These are phyloP conservation scores for Pythium rhizo-oryzae DNA, from an alignment of 352 stramenopile genomes.

Conservation along the genomic window DNA sequence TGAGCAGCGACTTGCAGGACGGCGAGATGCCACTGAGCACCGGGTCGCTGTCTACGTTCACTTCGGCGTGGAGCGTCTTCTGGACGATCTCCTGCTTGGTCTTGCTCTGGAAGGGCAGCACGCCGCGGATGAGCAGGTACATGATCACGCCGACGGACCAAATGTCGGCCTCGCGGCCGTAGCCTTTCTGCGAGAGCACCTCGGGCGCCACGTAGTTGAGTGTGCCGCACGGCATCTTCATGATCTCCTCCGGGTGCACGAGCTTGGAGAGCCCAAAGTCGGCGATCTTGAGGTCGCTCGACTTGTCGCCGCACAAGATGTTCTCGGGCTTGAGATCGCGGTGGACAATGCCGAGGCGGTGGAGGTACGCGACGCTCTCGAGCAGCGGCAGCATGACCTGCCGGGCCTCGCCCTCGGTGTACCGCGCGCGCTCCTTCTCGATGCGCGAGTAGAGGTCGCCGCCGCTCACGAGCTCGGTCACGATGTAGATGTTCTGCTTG, in stretches of 20 bases:
- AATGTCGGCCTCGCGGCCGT: constrained; percentile 91
- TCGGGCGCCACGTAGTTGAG: constrained; percentile 95
- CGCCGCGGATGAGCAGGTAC: constrained; percentile 88
- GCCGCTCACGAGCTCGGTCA: constrained; percentile 97
- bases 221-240: constrained; percentile 94
- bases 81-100: constrained; percentile 93
- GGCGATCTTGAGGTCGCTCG: constrained; percentile 90
- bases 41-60: constrained; percentile 75
- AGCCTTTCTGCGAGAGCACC: constrained; percentile 87
- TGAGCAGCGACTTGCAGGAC: constrained; percentile 65
- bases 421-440: constrained; percentile 74
- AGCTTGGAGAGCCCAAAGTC: constrained; percentile 95
- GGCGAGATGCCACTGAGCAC: constrained; percentile 62
- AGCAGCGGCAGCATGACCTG: constrained; percentile 88
- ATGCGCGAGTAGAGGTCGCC: constrained; percentile 98
- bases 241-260: constrained; percentile 90
- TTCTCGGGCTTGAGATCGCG: constrained; percentile 90
- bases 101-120: constrained; percentile 92
- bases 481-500: constrained; percentile 96
- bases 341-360: constrained; percentile 91
- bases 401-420: constrained; percentile 90
- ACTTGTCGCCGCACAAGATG: constrained; percentile 84
- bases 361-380: constrained; percentile 91
- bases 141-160: constrained; percentile 94
- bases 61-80: constrained; percentile 86